Base-by-base conservation (phyloP, 371 early-diverging fungal species). In the Conidiobolus incongruus region DNA sequence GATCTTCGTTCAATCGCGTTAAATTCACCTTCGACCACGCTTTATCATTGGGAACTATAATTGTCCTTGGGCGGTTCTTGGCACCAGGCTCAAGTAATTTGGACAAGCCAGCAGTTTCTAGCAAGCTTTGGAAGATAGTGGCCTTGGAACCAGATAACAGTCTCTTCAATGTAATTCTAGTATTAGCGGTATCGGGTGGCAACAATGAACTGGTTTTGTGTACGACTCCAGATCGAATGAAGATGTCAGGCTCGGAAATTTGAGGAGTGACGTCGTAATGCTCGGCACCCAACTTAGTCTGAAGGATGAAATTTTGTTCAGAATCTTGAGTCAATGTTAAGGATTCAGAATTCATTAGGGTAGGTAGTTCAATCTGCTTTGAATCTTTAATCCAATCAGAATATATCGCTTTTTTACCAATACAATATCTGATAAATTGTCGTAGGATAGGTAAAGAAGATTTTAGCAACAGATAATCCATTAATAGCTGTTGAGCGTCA, bases 11-110 rank as follows among this genome's bases (percentile, higher is more conserved):
- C 15, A 42, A 33, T 21, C 11, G 21, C 2, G 43, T 42, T 12
- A 42, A 20, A 22, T 42, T 42, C 4, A 42, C 30, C 6, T 42
- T 34, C 1, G 22, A 32, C 31, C 31, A 42, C 4, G 43, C 43
- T 32, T 29, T 33, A 33, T 42, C 43, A 16, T 16, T 11, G 2
- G 43, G 43, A 7, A 22, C 34, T 5, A 42, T 7, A 8, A 42
- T 15, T n/a, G 33, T 33, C 5, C 24, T 6, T 10, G 26, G 26
- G 8, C 8, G 8, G 8, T 26, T 26, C 4, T 26, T 26, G 26
- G 33, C 11, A 2, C 15, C 23, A n/a, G n/a, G n/a, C 4, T 40
- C 24, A 16, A 42, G 22, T 20, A 42, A 19, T 8, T 42, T 29
- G n/a, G 43, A 28, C 15, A 42, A 12, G 12, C 28, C 28, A 13